Evolutionary conservation across 2,329 filamentous ascomycete genomes (phyloP), one percentile per base, ranked within the genome.

Genomic region (Penicillium brasilianum): DNA sequence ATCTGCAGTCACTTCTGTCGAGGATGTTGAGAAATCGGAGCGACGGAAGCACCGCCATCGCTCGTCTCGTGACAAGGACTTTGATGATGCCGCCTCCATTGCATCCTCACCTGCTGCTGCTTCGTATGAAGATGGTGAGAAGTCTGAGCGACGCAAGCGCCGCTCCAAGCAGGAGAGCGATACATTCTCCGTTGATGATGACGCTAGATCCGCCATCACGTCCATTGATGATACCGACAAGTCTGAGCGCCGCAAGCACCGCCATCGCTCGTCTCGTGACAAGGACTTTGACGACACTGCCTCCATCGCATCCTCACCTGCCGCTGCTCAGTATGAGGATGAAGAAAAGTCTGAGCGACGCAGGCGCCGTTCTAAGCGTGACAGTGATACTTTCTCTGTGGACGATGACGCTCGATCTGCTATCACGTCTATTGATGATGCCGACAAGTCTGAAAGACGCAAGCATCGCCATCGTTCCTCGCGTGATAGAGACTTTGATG

Each of bases 11-110:
- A 50, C 54, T 16, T 57, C 54, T 30, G 18, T 57, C 36, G 59
- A 53, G 14, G 55, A 59, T 32, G 37, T 57, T 14, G 64, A 57
- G 3, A 60, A 61, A 39, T 54, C 59, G 9, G 65, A 67, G 28
- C 64, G 64, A 30, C 69, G 66, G 9, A 72, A 66, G 62, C 68
- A 68, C 44, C 69, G 66, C 34, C 64, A 66, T 44, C 66, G 66
- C 28, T 63, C 59, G 2, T 70, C 70, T 55, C 63, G 67, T 2
- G 66, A 70, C 20, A 68, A 61, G 41, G 66, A 66, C 30, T 71
- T 77, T 59, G 78, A 81, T 49, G 77, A 80, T 46, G 64, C 73
- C 18, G 67, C 67, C 4, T 79, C 76, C 11, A 72, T 75, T 4
- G 66, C 71, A 7, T 76, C 75, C 39, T 75, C 73, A 2, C 72